phyloP scores from a whole-genome alignment of 202 grass and related monocot genomes.

The Schoenoplectus tabernaemontani region DNA sequence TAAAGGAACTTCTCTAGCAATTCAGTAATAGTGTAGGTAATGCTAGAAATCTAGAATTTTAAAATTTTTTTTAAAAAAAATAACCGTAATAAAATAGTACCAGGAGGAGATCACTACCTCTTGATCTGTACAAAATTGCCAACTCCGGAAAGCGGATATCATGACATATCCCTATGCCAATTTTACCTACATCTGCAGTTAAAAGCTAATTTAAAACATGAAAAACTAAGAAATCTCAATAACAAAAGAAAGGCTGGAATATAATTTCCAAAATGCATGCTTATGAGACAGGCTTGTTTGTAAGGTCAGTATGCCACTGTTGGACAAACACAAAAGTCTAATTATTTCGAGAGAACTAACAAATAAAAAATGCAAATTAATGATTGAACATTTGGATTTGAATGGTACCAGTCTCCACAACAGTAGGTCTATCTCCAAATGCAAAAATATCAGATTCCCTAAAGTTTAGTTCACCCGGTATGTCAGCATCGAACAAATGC shows the following conservation, averaged over 20 bases:
- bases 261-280: not conserved
- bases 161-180: slow-evolving; percentile 65
- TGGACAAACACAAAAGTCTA: not conserved
- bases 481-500: slow-evolving; percentile 51
- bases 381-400: not conserved
- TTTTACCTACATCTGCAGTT: slow-evolving; percentile 44
- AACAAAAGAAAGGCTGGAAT: not conserved
- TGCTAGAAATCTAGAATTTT: not conserved
- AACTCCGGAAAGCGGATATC: slow-evolving; percentile 62
- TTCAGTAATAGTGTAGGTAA: not conserved
- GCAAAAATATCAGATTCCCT: slow-evolving; percentile 47
- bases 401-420: slow-evolving; percentile 45
- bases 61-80: not conserved
- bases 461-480: slow-evolving; percentile 40
- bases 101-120: slow-evolving; percentile 22
- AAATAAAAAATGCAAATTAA: not conserved
- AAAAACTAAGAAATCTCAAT: not conserved
- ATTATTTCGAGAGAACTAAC: not conserved
- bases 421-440: slow-evolving; percentile 37
- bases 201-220: not conserved
- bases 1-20: not conserved
- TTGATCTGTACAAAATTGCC: slow-evolving; percentile 49
- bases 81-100: not conserved
- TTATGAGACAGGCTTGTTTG: not conserved
- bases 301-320: not conserved